These are phyloP conservation scores for Sporisorium exsertum DNA, from an alignment of 1,284 basidiomycete genomes.

Conservation along the genomic window DNA sequence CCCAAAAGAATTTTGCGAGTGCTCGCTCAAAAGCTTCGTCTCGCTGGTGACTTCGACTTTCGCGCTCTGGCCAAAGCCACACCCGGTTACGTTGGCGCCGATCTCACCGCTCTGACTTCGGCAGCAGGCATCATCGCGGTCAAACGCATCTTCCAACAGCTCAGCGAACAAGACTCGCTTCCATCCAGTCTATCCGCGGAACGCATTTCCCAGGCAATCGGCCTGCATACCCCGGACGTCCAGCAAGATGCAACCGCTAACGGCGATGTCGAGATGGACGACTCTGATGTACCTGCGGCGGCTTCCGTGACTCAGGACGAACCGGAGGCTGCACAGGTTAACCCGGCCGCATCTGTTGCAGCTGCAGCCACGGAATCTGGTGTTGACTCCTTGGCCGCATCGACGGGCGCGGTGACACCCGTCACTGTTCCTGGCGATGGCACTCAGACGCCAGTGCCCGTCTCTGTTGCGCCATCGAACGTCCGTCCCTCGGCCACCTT, in stretches of 20 bases:
- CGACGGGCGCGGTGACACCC: constrained; percentile 17
- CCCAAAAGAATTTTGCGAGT: constrained; percentile 60
- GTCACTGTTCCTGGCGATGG: constrained; percentile 21
- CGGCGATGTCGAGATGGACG: constrained; percentile 52
- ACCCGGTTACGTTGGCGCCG: constrained; percentile 96
- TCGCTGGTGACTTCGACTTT: constrained; percentile 85
- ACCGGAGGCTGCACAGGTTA: neutral
- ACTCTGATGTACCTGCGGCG: constrained; percentile 11
- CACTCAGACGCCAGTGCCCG: constrained; percentile 9
- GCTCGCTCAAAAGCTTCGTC: constrained; percentile 57
- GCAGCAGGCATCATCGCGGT: constrained; percentile 96
- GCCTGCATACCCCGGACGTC: constrained; percentile 16
- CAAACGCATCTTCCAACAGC: constrained; percentile 89
- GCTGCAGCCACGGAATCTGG: constrained; percentile 8
- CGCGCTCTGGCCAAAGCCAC: constrained; percentile 86
- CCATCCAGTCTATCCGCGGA: constrained; percentile 28
- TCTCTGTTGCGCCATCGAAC: constrained; percentile 10
- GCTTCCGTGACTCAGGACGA: neutral
- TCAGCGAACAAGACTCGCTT: constrained; percentile 69
- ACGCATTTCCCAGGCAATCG: constrained; percentile 40
- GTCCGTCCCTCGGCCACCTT: constrained; percentile 48
- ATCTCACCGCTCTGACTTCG: constrained; percentile 88
- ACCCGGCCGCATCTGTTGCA: constrained; percentile 1
- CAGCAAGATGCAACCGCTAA: constrained; percentile 2
- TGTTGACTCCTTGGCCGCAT: constrained; percentile 8